Conservation (phyloP, 164 flowering plant species). For the Aristolochia contorta region DNA sequence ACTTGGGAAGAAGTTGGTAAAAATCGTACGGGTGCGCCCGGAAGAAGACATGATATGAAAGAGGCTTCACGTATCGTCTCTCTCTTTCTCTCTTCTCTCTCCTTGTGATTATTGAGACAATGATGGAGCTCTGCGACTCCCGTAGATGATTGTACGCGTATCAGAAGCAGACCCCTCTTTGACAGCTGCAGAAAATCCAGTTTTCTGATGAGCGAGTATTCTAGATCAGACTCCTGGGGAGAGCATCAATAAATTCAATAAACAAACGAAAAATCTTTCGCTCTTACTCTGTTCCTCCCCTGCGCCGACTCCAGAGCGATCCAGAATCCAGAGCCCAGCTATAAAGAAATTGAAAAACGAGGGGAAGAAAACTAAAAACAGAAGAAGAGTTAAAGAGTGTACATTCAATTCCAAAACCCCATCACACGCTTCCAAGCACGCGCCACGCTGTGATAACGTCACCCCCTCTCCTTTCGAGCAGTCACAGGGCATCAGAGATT, state of each 20-base stretch:
- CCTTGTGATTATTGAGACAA: slow-evolving; percentile 12
- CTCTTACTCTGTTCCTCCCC: neutral
- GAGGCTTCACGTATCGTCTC: too few species aligned
- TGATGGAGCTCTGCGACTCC: slow-evolving; percentile 10
- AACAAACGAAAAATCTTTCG: too few species aligned
- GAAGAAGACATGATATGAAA: too few species aligned
- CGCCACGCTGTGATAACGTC: slow-evolving; percentile 10
- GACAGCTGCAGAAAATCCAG: slow-evolving; percentile 2
- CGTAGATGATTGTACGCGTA: slow-evolving; percentile 2
- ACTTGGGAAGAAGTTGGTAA: too few species aligned
- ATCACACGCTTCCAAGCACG: slow-evolving; percentile 49
- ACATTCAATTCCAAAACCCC: slow-evolving; percentile 20
- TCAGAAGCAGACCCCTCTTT: slow-evolving; percentile 1
- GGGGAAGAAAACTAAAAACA: neutral
- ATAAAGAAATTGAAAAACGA: too few species aligned
- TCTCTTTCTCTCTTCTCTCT: neutral
- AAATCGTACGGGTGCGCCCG: too few species aligned
- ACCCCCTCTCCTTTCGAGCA: neutral
- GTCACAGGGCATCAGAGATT: too few species aligned
- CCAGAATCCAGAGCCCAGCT: too few species aligned
- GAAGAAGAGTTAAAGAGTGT: slow-evolving; percentile 8
- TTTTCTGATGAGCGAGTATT: too few species aligned
- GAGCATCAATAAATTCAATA: too few species aligned
- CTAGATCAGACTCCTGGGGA: too few species aligned
- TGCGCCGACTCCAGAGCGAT: too few species aligned